These are phyloP conservation scores for Mikania micrantha DNA, from an alignment of 129 eudicot species.

Conservation along the genomic window DNA sequence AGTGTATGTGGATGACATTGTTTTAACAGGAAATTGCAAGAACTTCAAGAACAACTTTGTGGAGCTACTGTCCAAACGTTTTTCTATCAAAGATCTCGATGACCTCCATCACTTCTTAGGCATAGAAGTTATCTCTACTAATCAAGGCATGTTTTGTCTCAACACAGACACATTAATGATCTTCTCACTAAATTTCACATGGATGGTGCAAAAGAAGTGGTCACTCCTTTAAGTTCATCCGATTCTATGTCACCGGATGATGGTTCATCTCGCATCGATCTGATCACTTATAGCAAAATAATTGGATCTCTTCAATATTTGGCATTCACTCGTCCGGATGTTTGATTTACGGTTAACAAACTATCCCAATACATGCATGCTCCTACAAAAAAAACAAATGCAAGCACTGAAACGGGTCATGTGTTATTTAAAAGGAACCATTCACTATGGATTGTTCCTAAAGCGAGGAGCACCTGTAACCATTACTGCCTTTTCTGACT, in stretches of 20 bases:
- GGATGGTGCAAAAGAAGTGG: neutral
- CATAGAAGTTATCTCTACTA: neutral
- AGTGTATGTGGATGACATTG: neutral
- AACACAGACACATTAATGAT: slow-evolving; percentile 2
- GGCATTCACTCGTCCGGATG: neutral
- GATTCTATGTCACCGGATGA: neutral
- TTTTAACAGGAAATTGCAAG: neutral
- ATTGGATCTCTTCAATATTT: slow-evolving; percentile 1
- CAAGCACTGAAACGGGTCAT: neutral
- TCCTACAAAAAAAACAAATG: neutral
- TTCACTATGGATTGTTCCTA: neutral
- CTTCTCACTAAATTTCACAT: neutral
- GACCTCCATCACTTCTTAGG: neutral
- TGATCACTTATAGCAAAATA: neutral
- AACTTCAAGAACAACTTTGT: neutral
- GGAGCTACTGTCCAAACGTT: neutral
- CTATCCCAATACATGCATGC: slow-evolving; percentile 6
- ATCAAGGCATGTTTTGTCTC: slow-evolving; percentile 8
- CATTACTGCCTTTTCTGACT: neutral
- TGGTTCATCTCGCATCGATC: neutral
- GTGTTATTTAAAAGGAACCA: neutral
- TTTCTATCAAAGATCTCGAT: neutral
- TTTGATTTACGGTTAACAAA: neutral
- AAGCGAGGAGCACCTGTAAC: neutral
- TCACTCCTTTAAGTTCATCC: neutral